Conservation (phyloP, 768 basidiomycete genomes). For the Pleurotus citrinopileatus region DNA sequence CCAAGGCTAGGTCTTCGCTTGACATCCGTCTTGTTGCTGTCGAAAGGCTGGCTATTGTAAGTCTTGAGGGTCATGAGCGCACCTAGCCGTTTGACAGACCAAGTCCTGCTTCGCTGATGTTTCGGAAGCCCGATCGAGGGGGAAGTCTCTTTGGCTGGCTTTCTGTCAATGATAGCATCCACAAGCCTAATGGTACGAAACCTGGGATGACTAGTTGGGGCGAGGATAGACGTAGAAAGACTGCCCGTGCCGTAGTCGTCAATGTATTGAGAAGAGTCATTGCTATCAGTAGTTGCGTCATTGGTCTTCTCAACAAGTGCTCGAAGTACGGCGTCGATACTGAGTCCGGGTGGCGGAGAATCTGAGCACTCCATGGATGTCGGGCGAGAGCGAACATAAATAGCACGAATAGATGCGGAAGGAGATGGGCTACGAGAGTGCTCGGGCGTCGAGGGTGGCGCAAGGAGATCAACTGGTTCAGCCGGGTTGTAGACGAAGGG, state of each 20-base stretch:
- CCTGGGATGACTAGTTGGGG: background rate
- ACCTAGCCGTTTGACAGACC: conserved; percentile 3
- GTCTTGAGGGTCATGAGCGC: background rate
- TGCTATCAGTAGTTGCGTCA: background rate
- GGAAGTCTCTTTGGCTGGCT: background rate
- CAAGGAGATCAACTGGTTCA: background rate
- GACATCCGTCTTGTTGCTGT: background rate
- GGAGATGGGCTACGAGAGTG: background rate
- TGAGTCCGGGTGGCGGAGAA: background rate
- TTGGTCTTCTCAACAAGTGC: background rate
- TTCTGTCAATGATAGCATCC: background rate
- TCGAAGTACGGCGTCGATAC: background rate
- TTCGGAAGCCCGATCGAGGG: background rate
- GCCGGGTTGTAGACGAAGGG: background rate
- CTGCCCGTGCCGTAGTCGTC: too few relatives aligned
- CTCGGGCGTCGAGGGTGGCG: background rate
- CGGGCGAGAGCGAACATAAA: conserved; percentile 6
- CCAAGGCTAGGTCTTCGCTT: background rate
- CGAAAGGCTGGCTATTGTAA: too few relatives aligned
- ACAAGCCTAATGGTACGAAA: background rate
- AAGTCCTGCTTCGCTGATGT: background rate
- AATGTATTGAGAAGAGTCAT: too few relatives aligned
- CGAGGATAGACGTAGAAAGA: too few relatives aligned
- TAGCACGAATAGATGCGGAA: background rate
- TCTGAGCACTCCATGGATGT: background rate